Percentiles rank a stretch among this genome's conserved stretches.
phyloP scores from a whole-genome alignment of 768 basidiomycete species.

The Nidula microcarpa region DNA sequence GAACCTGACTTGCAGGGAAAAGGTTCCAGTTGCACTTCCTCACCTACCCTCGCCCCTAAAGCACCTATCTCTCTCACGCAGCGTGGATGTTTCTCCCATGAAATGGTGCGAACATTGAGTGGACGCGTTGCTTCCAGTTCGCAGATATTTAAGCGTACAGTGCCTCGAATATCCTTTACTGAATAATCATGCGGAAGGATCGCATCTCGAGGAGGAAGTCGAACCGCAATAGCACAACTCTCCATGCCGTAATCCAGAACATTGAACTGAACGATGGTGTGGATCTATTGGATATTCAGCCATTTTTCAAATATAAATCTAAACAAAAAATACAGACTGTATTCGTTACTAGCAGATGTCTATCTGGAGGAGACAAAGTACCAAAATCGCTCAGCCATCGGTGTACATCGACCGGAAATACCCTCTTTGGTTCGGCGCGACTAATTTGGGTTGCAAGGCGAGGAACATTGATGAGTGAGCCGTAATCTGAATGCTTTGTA shows the following conservation, averaged over 20 bases:
- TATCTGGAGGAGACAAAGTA: conserved; percentile 20
- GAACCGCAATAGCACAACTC: conserved; percentile 17
- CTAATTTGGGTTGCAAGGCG: conserved; percentile 18
- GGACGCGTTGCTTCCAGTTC: conserved; percentile 17
- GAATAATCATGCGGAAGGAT: conserved; percentile 17
- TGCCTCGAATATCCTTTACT: conserved; percentile 9
- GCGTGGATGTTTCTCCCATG: conserved; percentile 16
- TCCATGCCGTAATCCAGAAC: conserved; percentile 26
- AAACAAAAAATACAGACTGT: conserved; percentile 8
- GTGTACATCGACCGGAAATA: conserved; percentile 19
- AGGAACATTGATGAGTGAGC: conserved; percentile 17
- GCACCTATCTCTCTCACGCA: conserved; percentile 12
- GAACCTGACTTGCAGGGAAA: conserved; percentile 20
- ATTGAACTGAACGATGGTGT: conserved; percentile 18
- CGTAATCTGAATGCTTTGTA: conserved; percentile 12
- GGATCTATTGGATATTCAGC: conserved; percentile 9
- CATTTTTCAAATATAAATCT: neutral
- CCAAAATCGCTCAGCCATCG: conserved; percentile 23
- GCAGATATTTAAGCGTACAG: conserved; percentile 17
- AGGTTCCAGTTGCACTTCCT: conserved; percentile 14
- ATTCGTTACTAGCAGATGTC: conserved; percentile 16
- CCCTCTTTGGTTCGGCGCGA: conserved; percentile 12
- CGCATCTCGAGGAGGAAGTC: conserved; percentile 16
- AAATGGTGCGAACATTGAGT: conserved; percentile 13
- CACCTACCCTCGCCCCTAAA: conserved; percentile 17